Evolutionary conservation across 768 basidiomycete species (phyloP), one percentile per base, ranked within the genome.

Genomic region (Podaxis sp.): DNA sequence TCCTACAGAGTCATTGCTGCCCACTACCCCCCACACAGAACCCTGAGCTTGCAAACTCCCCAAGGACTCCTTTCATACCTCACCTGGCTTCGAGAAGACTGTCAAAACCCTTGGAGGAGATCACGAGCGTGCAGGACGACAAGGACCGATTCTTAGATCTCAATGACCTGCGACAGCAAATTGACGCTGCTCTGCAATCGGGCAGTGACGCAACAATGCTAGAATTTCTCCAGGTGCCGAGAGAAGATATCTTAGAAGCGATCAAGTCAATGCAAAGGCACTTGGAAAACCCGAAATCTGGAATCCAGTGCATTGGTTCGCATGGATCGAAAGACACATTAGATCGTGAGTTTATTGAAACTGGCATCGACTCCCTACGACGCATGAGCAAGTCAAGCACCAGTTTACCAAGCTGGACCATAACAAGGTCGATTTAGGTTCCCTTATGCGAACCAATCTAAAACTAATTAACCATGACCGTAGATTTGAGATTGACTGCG

Each of bases 161-260:
- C 60, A 89, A 2, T 97, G 96, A 96, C 94, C 94, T 76, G 94
- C 93, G 0, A 94, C 94, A 22, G 93, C 91, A 4, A 83, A 80
- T 19, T 86, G 81, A 68, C 93, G 92, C 73, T 77, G 94, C 69
- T 78, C 79, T 17, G 80, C 92, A 38, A 86, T 93, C 55, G 89
- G 86, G 64, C 87, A 90, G 64, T 85, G 86, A 91, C 67, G 80
- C 76, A 3, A 80, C 84, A 65, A 85, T 91, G 80, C 73, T 89
- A 37, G 74, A 79, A 24, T 80, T 86, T 1, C 75, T 91, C 33
- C 83, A 88, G 64, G 81, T 88, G 36, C 78, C 79, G 24, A 75
- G 85, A 55, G 82, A 84, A 47, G 88, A 91, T 71, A 87, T 90
- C 80, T 85, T 87, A 0, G 91, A 93, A 72, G 89, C 89, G 8